phyloP scores from a whole-genome alignment of 257 asterid genomes.

The Hygrophila difformis region DNA sequence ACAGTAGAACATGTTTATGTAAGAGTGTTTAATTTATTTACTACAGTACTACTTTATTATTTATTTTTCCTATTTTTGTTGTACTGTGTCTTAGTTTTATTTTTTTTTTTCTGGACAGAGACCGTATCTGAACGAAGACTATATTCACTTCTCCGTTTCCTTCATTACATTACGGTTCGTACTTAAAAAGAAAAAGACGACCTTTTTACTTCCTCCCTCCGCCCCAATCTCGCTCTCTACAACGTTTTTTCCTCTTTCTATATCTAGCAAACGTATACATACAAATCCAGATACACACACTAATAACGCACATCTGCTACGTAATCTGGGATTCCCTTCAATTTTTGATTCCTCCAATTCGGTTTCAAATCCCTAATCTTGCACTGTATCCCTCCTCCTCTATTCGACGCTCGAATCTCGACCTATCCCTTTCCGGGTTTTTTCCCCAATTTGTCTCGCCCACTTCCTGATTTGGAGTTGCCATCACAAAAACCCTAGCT shows the following conservation, averaged over 20 bases:
- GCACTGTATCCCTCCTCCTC: slow-evolving; percentile 5
- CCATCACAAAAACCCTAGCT: slow-evolving; percentile 42
- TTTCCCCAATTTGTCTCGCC: slow-evolving; percentile 11
- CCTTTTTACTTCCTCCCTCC: too few relatives aligned
- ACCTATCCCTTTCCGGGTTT: slow-evolving; percentile 7
- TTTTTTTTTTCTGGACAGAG: neutral
- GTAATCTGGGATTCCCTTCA: slow-evolving; percentile 28
- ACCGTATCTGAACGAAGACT: slow-evolving; percentile 11
- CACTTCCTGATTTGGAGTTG: slow-evolving; percentile 22
- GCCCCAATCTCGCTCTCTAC: too few relatives aligned
- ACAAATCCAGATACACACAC: slow-evolving; percentile 41
- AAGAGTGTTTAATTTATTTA: too few relatives aligned
- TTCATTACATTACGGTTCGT: too few relatives aligned
- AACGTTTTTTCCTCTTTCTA: slow-evolving; percentile 24
- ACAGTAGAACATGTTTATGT: too few relatives aligned
- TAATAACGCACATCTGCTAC: slow-evolving; percentile 22
- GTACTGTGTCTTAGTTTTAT: too few relatives aligned
- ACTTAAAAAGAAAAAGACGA: too few relatives aligned
- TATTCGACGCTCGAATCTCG: slow-evolving; percentile 18
- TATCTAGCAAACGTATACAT: slow-evolving; percentile 29
- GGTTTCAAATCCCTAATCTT: slow-evolving; percentile 34
- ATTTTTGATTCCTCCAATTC: slow-evolving; percentile 36
- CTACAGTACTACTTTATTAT: too few relatives aligned
- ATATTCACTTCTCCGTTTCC: slow-evolving; percentile 9
- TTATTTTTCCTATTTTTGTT: too few relatives aligned